A percentile compares a stretch with the other conserved stretches of the same genome.
Conservation (phyloP, 345 rosid genomes). For the Theobroma cacao region DNA sequence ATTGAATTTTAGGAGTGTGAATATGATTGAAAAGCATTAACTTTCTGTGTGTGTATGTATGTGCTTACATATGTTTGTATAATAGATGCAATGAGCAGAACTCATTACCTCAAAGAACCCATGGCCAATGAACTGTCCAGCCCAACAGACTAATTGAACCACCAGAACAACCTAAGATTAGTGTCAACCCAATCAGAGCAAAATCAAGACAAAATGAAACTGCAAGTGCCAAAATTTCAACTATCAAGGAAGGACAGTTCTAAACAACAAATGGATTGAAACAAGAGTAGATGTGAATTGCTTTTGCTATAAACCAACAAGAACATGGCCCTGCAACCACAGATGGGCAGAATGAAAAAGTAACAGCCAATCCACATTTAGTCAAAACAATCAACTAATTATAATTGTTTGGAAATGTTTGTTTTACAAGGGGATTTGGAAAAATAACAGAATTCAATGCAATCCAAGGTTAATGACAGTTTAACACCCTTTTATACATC, state of each 20-base stretch:
- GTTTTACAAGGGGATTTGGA: neutral
- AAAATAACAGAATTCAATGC: neutral
- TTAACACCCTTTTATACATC: neutral
- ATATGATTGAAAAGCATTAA: neutral
- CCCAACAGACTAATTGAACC: slow-evolving; percentile 59
- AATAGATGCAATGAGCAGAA: neutral
- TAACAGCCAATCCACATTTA: neutral
- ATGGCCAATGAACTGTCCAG: slow-evolving; percentile 64
- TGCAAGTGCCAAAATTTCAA: neutral
- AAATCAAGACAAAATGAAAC: neutral
- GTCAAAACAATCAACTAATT: neutral
- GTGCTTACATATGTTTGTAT: neutral
- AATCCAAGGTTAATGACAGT: neutral
- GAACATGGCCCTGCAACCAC: neutral
- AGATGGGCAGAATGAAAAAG: neutral
- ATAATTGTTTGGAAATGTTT: neutral
- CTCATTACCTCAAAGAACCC: slow-evolving; percentile 54
- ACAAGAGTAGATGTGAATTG: too few relatives aligned
- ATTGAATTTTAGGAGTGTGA: slow-evolving; percentile 10
- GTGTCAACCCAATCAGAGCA: neutral
- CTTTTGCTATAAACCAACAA: neutral
- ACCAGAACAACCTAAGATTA: slow-evolving; percentile 45
- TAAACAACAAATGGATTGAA: neutral
- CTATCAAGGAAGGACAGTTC: neutral
- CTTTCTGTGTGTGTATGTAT: neutral